Percentiles rank a stretch among this genome's conserved stretches.
Evolutionary conservation across 441 rosid species (phyloP).

Genomic region (Dalechampia spathulata): DNA sequence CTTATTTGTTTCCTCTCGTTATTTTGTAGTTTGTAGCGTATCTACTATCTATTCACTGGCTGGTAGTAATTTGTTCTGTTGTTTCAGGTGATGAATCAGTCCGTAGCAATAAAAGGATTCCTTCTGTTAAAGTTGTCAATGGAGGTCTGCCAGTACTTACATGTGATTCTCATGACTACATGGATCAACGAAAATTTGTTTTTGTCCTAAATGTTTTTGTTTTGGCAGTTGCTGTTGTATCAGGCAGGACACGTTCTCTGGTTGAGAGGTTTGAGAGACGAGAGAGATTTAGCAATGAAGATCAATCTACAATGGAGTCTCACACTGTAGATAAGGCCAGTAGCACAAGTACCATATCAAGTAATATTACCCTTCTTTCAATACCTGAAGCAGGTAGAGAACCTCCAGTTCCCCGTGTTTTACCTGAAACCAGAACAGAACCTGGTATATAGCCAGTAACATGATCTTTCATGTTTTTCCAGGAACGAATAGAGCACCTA

Average conservation of each 20-base stretch:
- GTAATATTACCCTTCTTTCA: conserved; percentile 1
- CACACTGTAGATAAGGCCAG: conserved; percentile 1
- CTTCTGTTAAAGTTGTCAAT: conserved; percentile 60
- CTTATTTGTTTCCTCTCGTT: no score
- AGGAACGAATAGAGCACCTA: not conserved
- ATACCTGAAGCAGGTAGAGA: conserved; percentile 11
- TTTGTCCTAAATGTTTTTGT: conserved; percentile 17
- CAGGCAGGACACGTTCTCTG: conserved; percentile 85
- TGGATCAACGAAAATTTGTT: not conserved
- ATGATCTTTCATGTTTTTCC: not conserved
- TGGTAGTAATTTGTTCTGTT: conserved; percentile 12
- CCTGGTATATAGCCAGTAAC: conserved; percentile 4
- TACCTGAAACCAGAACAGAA: conserved; percentile 7
- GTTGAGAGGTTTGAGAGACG: conserved; percentile 94
- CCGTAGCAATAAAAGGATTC: conserved; percentile 25
- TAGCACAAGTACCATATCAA: not conserved
- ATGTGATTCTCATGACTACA: conserved; percentile 14
- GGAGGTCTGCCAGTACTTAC: conserved; percentile 63
- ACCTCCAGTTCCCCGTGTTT: not conserved
- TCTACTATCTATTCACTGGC: conserved; percentile 5
- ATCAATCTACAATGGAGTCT: conserved; percentile 16
- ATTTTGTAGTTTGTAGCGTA: not conserved
- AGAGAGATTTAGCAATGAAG: conserved; percentile 35
- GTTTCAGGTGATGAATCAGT: conserved; percentile 41
- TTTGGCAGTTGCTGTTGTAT: conserved; percentile 76